Evolutionary conservation across 1,284 basidiomycete genomes (phyloP), one percentile per base, ranked within the genome.

Genomic region (Kwoniella shivajii): DNA sequence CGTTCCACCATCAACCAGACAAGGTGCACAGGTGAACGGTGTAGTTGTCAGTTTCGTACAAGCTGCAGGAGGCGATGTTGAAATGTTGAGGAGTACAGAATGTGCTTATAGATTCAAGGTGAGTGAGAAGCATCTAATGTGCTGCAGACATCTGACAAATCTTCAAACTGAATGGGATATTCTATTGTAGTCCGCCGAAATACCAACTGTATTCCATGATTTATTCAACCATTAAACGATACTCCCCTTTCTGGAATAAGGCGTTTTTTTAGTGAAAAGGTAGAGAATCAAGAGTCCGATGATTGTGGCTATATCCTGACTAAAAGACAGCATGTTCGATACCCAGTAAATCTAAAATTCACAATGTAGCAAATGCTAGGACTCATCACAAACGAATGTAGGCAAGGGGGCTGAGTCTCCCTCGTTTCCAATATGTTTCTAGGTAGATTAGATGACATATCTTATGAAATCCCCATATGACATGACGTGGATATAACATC

Each of bases 41-140:
- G 90, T 96, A 39, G 85, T 96, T 60, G 84, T 96, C 71, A 95
- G 94, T 73, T 94, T 96, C 69, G 93, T 97, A 57, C 96, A 94
- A 57, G 93, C 93, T 42, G 92, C 92, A 2, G 93, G 93, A 33
- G 93, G 93, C 43, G 93, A 97, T 74, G 92, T 97, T 46, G 93
- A 97, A 81, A 96, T 96, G 93, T 81, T 97, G 64, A 85, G 93
- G 71, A 92, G 90, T 66, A 94, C 96, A 81, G 93, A 97, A 82
- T 95, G 92, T 83, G 92, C 92, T 79, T 94, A 93, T 83, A 90
- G 92, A 84, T 93, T 79, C 72, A 79, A 79, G 63, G 76, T 77
- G 57, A 51, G 74, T 68, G 24, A 6, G 7, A 11, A 26, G 11
- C 24, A 42, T 27, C 11, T 2, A n/a, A n/a, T n/a, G n/a, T n/a